Base-by-base conservation (phyloP, 1,284 basidiomycete genomes). In the Anthracocystis walkeri region DNA sequence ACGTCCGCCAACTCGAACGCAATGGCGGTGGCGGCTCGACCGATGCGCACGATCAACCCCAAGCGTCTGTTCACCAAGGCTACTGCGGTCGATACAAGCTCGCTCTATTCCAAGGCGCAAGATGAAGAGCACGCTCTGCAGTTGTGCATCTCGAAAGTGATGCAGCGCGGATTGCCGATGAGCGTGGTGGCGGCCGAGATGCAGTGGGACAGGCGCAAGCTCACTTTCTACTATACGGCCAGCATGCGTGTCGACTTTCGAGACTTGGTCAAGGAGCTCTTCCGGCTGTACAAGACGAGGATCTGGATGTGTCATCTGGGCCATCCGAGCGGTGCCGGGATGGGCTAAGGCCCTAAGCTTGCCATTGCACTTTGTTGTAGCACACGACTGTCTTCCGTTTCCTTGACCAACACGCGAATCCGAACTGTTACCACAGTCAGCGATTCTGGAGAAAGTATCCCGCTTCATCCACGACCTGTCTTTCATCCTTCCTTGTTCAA, bases 31-130 rank as follows among this genome's bases (percentile, higher is more conserved):
- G 58, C 58, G 5, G 38, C 58, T 21, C 74, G 79, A 20, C 75
- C 75, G 33, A 69, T 76, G 46, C 77, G 80, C 38, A 73, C 71
- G 7, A 81, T 82, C 72, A 81, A 92, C 85, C 96, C 96, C 8
- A 99, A 99, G 89, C 90, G 92, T 88, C 95, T 98, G 56, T 96
- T 95, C 85, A 91, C 90, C n/a, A 95, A 94, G 86, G 94, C 94
- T n/a, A 89, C 89, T 55, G 88, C 88, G 31, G 90, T 92, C 77
- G 95, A 99, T 87, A 90, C 75, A 38, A 77, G 69, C 53, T 63
- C 79, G 42, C 71, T 82, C 16, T 65, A 59, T 33, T 67, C 78
- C 29, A 82, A 82, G 62, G 88, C 90, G 65, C 91, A 92, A 81
- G 96, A 99, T 84, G 96, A 99, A 86, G 87, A 91, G 65, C 94